Conservation (phyloP, 2,329 filamentous ascomycete species). For the Arthrobotrys megalospora region DNA sequence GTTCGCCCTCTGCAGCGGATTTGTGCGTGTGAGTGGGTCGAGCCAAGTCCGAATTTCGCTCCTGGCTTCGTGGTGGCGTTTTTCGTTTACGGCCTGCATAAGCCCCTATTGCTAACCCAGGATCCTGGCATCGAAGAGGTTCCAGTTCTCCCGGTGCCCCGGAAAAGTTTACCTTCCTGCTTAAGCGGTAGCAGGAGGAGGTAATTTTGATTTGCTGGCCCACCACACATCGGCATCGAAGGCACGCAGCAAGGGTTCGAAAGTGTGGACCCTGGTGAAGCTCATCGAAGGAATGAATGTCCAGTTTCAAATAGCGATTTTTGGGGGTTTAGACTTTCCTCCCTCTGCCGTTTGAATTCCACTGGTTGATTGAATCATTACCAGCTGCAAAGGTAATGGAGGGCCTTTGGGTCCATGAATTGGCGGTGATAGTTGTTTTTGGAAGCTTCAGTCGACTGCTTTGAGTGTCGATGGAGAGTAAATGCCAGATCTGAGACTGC, state of each 20-base stretch:
- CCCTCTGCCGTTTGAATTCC: not conserved
- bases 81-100: conserved; percentile 44
- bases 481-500: not conserved
- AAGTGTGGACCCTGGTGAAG: conserved; percentile 27
- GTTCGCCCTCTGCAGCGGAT: not conserved
- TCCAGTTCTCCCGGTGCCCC: conserved; percentile 56
- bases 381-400: not conserved
- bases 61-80: conserved; percentile 39
- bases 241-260: conserved; percentile 14
- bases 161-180: conserved; percentile 24
- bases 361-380: not conserved
- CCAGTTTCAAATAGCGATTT: conserved; percentile 53
- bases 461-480: not conserved
- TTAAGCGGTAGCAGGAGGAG: conserved; percentile 41
- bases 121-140: conserved; percentile 16
- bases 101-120: conserved; percentile 30
- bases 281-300: conserved; percentile 14
- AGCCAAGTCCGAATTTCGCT: conserved; percentile 39
- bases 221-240: not conserved
- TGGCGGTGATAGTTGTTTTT: too few relatives aligned
- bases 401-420: too few relatives aligned
- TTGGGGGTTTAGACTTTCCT: conserved; percentile 17
- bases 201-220: conserved; percentile 58
- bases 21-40: conserved; percentile 3
- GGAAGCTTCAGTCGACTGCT: not conserved